phyloP scores from a whole-genome alignment of 768 basidiomycete genomes.

The Krasilnikovozyma curviuscula region DNA sequence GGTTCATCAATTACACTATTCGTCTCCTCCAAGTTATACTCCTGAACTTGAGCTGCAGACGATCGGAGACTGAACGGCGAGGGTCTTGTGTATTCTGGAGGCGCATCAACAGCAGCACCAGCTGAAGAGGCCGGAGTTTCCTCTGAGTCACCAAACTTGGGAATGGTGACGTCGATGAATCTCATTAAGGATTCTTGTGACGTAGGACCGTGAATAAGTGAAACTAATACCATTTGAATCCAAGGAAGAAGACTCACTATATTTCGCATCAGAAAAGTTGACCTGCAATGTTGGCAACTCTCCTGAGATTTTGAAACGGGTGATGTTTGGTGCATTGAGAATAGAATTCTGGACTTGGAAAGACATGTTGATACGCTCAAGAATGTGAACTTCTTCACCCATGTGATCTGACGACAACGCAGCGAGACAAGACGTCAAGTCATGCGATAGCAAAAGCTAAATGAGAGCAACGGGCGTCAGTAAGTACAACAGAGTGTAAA shows the following conservation, averaged over 20 bases:
- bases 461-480: neutral
- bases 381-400: conserved; percentile 49
- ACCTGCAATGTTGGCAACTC: conserved; percentile 68
- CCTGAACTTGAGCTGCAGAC: conserved; percentile 30
- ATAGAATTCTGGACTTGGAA: conserved; percentile 84
- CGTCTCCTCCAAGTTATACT: conserved; percentile 39
- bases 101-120: neutral
- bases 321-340: conserved; percentile 56
- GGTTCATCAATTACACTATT: conserved; percentile 29
- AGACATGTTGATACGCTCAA: conserved; percentile 80
- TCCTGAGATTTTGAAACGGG: conserved; percentile 77
- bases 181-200: conserved; percentile 59
- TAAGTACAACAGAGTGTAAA: conserved; percentile 5
- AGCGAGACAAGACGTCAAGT: conserved; percentile 57
- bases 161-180: conserved; percentile 73
- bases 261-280: conserved; percentile 36
- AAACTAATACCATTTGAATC: neutral
- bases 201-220: neutral
- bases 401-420: conserved; percentile 44
- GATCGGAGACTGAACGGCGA: neutral
- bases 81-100: too few relatives aligned
- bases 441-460: conserved; percentile 75
- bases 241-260: conserved; percentile 18
- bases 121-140: conserved; percentile 4
- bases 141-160: conserved; percentile 44